Conservation (phyloP, 1,139 yeast species). For the Zygosaccharomyces sapae region DNA sequence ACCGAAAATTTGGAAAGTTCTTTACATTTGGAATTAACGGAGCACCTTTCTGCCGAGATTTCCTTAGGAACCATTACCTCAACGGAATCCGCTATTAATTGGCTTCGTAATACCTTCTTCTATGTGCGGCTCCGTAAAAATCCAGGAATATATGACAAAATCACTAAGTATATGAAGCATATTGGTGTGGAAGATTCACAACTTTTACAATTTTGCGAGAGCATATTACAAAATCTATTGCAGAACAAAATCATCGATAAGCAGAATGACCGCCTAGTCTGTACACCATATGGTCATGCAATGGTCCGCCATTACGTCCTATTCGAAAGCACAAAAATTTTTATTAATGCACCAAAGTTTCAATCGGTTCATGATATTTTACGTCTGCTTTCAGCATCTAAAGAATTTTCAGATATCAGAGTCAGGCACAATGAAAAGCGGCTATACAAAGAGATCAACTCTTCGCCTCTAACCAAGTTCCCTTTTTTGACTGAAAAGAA, state of each 20-base stretch:
- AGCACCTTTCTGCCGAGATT: constrained; percentile 49
- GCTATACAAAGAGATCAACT: constrained; percentile 42
- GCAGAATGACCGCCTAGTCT: constrained; percentile 19
- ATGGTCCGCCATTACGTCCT: constrained; percentile 47
- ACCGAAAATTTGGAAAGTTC: constrained; percentile 48
- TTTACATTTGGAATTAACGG: constrained; percentile 43
- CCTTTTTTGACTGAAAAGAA: constrained; percentile 32
- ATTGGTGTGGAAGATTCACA: constrained; percentile 29
- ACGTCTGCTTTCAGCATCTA: constrained; percentile 35
- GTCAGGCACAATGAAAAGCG: constrained; percentile 44
- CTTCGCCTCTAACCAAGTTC: constrained; percentile 38
- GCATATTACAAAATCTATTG: constrained; percentile 34
- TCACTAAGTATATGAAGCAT: constrained; percentile 19
- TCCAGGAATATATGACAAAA: constrained; percentile 40
- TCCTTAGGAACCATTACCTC: constrained; percentile 42
- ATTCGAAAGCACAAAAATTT: constrained; percentile 41
- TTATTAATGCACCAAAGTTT: constrained; percentile 27
- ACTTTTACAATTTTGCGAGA: constrained; percentile 36
- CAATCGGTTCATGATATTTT: constrained; percentile 32
- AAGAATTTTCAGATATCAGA: constrained; percentile 41
- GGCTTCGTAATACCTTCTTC: constrained; percentile 52
- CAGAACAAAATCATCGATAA: constrained; percentile 34
- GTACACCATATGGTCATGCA: constrained; percentile 43
- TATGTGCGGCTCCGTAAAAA: constrained; percentile 44
- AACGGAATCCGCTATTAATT: constrained; percentile 42